A percentile compares a stretch with the other conserved stretches of the same genome.
Conservation (phyloP, 2,329 filamentous ascomycete species). For the Trematosphaeria pertusa region DNA sequence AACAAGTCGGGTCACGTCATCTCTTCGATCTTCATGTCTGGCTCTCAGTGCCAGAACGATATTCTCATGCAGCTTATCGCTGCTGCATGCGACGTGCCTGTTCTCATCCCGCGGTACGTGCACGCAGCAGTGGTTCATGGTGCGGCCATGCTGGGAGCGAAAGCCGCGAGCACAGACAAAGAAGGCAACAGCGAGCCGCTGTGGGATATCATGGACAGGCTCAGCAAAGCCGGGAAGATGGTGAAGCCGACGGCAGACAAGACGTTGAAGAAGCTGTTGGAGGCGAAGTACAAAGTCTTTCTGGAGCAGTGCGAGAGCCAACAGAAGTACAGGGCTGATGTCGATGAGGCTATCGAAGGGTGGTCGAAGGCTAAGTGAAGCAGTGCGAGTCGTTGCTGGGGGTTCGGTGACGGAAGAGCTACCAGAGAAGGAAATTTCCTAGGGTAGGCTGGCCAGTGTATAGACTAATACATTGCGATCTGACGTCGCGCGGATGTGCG, state of each 20-base stretch:
- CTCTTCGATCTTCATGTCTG: conserved; percentile 96
- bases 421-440: too few species aligned
- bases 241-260: conserved; percentile 76
- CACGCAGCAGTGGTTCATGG: conserved; percentile 96
- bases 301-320: conserved; percentile 89
- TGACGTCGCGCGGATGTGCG: too few species aligned
- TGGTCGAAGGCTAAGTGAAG: conserved; percentile 29
- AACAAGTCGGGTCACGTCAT: conserved; percentile 88
- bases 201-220: conserved; percentile 97
- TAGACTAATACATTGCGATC: too few species aligned
- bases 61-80: conserved; percentile 92
- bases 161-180: conserved; percentile 84
- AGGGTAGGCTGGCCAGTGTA: too few species aligned
- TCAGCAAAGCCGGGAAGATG: conserved; percentile 90
- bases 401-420: too few species aligned
- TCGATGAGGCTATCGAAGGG: conserved; percentile 65
- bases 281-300: conserved; percentile 95
- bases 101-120: conserved; percentile 91
- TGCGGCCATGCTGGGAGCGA: conserved; percentile 97
- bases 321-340: conserved; percentile 77
- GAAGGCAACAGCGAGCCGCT: conserved; percentile 83
- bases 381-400: too few species aligned
- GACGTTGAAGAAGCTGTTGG: conserved; percentile 78
- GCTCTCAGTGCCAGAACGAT: conserved; percentile 94
- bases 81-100: conserved; percentile 88